Evolutionary conservation across 176 grass and related monocot species (phyloP).

Genomic region (Miscanthus lutarioriparius): DNA sequence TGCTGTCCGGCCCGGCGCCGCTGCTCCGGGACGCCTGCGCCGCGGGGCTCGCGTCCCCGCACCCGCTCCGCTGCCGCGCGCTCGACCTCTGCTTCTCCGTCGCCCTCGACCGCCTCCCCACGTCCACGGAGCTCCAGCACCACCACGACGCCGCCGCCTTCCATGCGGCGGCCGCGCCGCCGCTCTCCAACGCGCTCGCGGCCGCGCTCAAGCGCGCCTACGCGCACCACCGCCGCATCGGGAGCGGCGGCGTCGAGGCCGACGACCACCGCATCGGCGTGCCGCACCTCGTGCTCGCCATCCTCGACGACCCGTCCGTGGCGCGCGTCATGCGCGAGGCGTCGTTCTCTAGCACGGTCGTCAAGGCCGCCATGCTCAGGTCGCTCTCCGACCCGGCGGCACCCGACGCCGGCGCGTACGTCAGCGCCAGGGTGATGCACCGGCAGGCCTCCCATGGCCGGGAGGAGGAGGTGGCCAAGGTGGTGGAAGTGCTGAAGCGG

Average conservation of each 20-base stretch:
- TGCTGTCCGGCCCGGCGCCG: conserved; percentile 62
- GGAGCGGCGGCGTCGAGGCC: conserved; percentile 28
- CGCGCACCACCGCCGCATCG: conserved; percentile 76
- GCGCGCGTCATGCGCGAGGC: conserved; percentile 94
- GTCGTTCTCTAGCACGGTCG: conserved; percentile 15
- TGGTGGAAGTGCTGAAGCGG: conserved; percentile 57
- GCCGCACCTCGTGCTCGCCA: conserved; percentile 66
- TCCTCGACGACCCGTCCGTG: conserved; percentile 92
- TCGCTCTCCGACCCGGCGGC: conserved; percentile 39
- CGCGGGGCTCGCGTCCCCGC: conserved; percentile 38
- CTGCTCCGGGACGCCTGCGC: conserved; percentile 69
- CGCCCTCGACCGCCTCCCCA: conserved; percentile 76
- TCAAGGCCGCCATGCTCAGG: conserved; percentile 57
- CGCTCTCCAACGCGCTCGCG: conserved; percentile 75
- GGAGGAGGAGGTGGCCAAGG: conserved; percentile 60
- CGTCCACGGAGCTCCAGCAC: conserved; percentile 36
- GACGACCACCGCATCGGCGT: conserved; percentile 76
- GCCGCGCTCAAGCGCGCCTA: conserved; percentile 90
- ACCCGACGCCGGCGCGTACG: conserved; percentile 30
- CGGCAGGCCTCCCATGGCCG: conserved; percentile 36
- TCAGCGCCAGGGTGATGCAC: conserved; percentile 39
- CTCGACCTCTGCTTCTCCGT: conserved; percentile 91
- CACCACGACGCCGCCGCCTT: background rate
- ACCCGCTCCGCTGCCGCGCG: conserved; percentile 73
- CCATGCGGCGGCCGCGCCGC: background rate